Conservation (phyloP, 345 rosid genomes). For the Brassica carinata region DNA sequence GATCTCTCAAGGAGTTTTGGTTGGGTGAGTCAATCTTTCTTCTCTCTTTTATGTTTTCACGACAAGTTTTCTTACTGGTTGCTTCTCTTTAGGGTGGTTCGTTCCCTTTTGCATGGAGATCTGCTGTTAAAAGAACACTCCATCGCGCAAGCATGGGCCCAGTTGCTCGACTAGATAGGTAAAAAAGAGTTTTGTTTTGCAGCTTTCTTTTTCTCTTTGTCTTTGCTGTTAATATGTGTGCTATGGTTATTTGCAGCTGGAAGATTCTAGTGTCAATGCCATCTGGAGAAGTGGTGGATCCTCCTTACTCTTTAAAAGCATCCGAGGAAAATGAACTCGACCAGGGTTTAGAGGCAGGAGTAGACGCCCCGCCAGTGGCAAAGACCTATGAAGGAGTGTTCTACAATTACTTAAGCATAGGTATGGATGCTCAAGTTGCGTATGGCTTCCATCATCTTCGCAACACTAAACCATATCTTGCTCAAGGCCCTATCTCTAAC, state of each 20-base stretch:
- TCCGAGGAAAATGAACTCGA: slow-evolving; percentile 64
- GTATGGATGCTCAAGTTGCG: slow-evolving; percentile 99
- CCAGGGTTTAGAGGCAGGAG: slow-evolving; percentile 65
- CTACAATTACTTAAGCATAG: slow-evolving; percentile 96
- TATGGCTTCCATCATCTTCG: slow-evolving; percentile 97
- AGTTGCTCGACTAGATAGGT: slow-evolving; percentile 81
- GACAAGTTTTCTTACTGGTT: too few relatives aligned
- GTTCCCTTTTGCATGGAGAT: slow-evolving; percentile 95
- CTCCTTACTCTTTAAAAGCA: slow-evolving; percentile 76
- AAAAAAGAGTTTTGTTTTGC: neutral
- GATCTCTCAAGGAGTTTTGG: slow-evolving; percentile 95
- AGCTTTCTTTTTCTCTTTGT: neutral
- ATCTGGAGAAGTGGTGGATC: slow-evolving; percentile 61
- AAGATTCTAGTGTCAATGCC: slow-evolving; percentile 73
- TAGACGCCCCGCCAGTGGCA: slow-evolving; percentile 60
- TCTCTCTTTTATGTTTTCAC: neutral
- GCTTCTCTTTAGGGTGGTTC: slow-evolving; percentile 73
- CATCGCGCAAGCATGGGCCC: slow-evolving; percentile 62
- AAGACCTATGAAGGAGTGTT: slow-evolving; percentile 77
- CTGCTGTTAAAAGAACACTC: slow-evolving; percentile 78
- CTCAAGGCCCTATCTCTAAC: slow-evolving; percentile 92
- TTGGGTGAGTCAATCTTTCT: slow-evolving; percentile 66
- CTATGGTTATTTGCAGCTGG: slow-evolving; percentile 63
- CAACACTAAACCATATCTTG: slow-evolving; percentile 91
- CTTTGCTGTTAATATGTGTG: neutral